Conservation (phyloP, 176 grass and related monocot species). For the Aegilops bicornis region DNA sequence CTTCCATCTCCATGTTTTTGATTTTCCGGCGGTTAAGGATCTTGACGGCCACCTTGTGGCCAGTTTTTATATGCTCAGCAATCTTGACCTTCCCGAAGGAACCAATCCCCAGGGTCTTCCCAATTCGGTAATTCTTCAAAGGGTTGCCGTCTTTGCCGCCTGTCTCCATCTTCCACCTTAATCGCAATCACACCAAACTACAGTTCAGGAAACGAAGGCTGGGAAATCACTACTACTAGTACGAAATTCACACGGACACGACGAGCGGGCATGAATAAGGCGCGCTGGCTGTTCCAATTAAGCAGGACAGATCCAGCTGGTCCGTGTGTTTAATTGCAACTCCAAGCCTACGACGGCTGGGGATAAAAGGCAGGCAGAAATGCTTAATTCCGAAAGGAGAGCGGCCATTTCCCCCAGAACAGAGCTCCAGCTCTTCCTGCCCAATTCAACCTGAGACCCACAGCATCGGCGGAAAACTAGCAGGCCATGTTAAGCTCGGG, state of each 20-base stretch:
- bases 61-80: slow-evolving; percentile 53
- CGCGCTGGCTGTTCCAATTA: neutral
- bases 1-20: slow-evolving; percentile 62
- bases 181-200: neutral
- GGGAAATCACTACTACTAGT: neutral
- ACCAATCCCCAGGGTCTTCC: slow-evolving; percentile 59
- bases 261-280: neutral
- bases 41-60: slow-evolving; percentile 61
- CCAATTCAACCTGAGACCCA: neutral
- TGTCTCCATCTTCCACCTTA: slow-evolving; percentile 44
- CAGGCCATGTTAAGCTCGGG: neutral
- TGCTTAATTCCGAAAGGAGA: neutral
- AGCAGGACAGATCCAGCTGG: slow-evolving; percentile 26
- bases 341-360: neutral
- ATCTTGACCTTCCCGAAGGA: slow-evolving; percentile 68
- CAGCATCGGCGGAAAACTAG: neutral
- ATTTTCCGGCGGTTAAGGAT: slow-evolving; percentile 64
- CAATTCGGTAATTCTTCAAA: slow-evolving; percentile 51
- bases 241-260: neutral
- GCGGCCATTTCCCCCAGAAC: neutral
- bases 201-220: slow-evolving; percentile 8
- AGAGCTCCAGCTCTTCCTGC: neutral
- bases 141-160: slow-evolving; percentile 37
- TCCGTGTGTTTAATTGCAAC: neutral
- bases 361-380: neutral